Evolutionary conservation across 805 yeast genomes (phyloP).

Genomic region (Sporopachydermia lactativora): DNA sequence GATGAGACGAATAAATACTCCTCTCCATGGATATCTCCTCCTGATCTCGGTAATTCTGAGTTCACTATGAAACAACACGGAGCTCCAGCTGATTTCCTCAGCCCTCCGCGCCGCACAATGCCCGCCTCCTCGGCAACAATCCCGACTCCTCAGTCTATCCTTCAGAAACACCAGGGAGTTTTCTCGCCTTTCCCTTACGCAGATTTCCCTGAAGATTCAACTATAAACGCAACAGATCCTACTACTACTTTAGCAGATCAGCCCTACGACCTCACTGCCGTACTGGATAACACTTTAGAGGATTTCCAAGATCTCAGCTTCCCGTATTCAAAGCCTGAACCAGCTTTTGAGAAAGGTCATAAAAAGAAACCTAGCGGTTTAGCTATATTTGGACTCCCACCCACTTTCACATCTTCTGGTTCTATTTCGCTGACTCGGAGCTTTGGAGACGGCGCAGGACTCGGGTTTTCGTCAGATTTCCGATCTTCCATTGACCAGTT

Average conservation of each 20-base stretch:
- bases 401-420: neutral
- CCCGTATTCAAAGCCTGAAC: neutral
- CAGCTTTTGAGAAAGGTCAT: neutral
- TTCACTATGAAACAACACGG: neutral
- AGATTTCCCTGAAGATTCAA: neutral
- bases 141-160: neutral
- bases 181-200: neutral
- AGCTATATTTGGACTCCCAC: neutral
- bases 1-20: neutral
- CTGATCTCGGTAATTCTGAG: neutral
- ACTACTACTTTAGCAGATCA: too few species aligned
- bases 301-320: conserved; percentile 1
- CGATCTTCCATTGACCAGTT: neutral
- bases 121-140: neutral
- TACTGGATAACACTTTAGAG: neutral
- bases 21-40: neutral
- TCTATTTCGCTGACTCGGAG: neutral
- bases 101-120: neutral
- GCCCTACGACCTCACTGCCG: too few species aligned
- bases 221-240: neutral
- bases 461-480: neutral
- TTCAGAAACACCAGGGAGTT: neutral
- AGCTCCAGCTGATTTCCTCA: too few species aligned
- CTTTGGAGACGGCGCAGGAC: neutral
- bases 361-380: neutral